Percentiles rank a stretch among this genome's conserved stretches.
phyloP scores from a whole-genome alignment of 768 basidiomycete genomes.

The Suillus discolor region DNA sequence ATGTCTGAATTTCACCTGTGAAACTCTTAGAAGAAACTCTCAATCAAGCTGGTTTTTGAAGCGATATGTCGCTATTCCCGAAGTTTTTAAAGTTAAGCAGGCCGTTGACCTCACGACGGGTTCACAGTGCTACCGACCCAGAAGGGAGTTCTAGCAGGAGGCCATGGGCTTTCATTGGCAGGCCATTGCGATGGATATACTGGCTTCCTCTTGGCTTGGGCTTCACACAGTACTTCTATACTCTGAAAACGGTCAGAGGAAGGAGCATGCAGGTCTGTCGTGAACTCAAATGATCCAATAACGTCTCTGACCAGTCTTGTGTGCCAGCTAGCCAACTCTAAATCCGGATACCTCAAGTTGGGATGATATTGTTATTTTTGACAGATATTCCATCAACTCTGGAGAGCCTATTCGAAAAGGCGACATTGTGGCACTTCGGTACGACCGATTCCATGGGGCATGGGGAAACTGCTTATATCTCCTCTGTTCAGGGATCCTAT shows the following conservation, averaged over 20 bases:
- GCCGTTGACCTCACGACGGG: not conserved
- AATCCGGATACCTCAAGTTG: conserved; percentile 68
- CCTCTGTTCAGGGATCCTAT: conserved; percentile 54
- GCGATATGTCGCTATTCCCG: not conserved
- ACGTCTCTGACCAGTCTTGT: not conserved
- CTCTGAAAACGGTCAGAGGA: conserved; percentile 57
- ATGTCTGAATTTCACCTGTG: not conserved
- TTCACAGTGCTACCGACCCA: not conserved
- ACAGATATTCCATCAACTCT: conserved; percentile 46
- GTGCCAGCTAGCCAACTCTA: conserved; percentile 64
- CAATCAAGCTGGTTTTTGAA: not conserved
- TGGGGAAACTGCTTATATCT: not conserved
- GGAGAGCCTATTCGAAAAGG: conserved; percentile 47
- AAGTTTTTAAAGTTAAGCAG: not conserved
- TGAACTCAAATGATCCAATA: conserved; percentile 1
- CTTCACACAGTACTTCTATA: conserved; percentile 51
- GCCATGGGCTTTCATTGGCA: not conserved
- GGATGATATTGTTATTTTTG: conserved; percentile 67
- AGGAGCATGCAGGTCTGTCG: conserved; percentile 72
- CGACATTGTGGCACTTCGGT: conserved; percentile 71
- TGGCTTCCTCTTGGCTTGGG: conserved; percentile 60
- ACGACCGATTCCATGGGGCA: conserved; percentile 14
- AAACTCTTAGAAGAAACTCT: not conserved
- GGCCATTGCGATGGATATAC: conserved; percentile 28
- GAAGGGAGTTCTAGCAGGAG: not conserved